Conservation (phyloP, 805 yeast species). For the Starmerella davenportii region DNA sequence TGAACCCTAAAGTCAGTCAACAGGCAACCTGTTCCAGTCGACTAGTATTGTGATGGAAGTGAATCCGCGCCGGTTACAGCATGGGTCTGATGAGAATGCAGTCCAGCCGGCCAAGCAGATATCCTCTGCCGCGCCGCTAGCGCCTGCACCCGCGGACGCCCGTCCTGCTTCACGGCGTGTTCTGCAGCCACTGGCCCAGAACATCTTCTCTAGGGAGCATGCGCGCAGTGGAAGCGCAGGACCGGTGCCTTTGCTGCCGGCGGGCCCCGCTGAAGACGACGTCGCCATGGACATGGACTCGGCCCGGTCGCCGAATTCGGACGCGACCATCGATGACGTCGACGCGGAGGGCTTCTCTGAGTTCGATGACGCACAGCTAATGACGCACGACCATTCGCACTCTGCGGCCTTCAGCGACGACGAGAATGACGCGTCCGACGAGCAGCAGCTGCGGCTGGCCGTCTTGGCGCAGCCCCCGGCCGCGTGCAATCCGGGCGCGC, state of each 20-base stretch:
- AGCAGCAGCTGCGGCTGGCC: conserved; percentile 7
- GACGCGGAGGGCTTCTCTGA: neutral
- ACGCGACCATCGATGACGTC: conserved; percentile 13
- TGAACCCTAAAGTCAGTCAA: neutral
- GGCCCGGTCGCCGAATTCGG: conserved; percentile 7
- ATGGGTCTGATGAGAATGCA: conserved; percentile 10
- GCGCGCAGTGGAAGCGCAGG: no score
- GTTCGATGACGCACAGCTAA: conserved; percentile 12
- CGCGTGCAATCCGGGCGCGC: conserved; percentile 23
- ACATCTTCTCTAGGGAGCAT: conserved; percentile 1
- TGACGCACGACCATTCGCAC: conserved; percentile 15
- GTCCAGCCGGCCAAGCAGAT: conserved; percentile 10
- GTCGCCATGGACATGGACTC: no score
- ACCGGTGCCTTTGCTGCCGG: no score
- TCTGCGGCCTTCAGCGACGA: conserved; percentile 14
- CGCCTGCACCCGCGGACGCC: conserved; percentile 7
- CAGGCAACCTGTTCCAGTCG: neutral
- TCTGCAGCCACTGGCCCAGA: conserved; percentile 10
- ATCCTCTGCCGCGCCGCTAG: conserved; percentile 6
- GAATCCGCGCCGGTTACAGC: conserved; percentile 5
- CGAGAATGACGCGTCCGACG: conserved; percentile 12
- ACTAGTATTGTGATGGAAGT: conserved; percentile 8
- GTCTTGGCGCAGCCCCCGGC: conserved; percentile 8
- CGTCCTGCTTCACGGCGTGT: conserved; percentile 7
- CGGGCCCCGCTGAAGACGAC: no score